Base-by-base conservation (phyloP, 345 rosid species). In the Brassica incana region DNA sequence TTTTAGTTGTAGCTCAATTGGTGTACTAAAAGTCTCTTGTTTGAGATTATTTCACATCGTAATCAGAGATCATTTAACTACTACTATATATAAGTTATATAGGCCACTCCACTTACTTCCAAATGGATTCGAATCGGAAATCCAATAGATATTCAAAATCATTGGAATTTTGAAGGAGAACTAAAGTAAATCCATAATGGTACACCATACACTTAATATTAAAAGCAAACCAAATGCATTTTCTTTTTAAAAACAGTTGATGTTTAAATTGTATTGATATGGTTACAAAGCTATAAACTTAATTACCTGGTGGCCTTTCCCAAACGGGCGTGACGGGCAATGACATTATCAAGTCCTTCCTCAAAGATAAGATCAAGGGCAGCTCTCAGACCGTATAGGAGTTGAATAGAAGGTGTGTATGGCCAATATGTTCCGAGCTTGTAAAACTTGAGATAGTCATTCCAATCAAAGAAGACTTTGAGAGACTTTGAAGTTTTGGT, bases 401-500 rank as follows among this genome's bases (percentile, higher is more conserved):
- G 86, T 63, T 95, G 99, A 78, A 93, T 89, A 71, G 99, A 95
- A 81, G 99, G 99, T 30, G 98, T 94, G 83, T 95, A 95, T 1
- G 99, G 98, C 99, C 99, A 95, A 74, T 54, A 93, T 2, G 95
- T 87, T 77, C 99, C 99, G 14, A 95, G 65, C 68, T 88, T 85
- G 93, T 95, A 95, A 83, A 88, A 89, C 85, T 91, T 93, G 79
- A 91, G 69, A 86, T 95, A 95, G 81, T 95, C 99, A 35, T 83
- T 90, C 99, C 99, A 95, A 75, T 95, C 97, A 63, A 95, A 95
- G 91, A 95, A 95, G 43, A 95, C 99, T 72, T 90, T 84, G 36
- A 84, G 66, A 0, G 98, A 95, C 69, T 87, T 95, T n/a, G 99
- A 91, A 48, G 91, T 87, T 83, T 91, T 90, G 32, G 97, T 82